Evolutionary conservation across 495 filamentous ascomycete genomes (phyloP).

Genomic region (Podospora bellae-mahoneyi): DNA sequence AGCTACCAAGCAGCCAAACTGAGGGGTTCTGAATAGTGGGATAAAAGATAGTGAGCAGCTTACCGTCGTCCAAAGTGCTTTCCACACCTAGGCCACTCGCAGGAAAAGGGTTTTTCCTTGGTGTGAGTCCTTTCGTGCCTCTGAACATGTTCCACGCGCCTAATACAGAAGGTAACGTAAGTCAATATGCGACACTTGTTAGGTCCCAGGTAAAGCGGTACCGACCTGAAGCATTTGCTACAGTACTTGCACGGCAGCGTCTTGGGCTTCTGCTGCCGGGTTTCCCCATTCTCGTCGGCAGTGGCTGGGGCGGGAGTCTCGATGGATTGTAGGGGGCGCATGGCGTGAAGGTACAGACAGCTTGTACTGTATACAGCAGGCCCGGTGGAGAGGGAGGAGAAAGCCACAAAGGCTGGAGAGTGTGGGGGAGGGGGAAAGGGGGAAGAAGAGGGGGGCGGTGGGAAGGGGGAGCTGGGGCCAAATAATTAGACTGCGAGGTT

Average conservation of each 20-base stretch:
- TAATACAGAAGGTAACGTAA: slow-evolving; percentile 46
- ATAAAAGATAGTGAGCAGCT: slow-evolving; percentile 21
- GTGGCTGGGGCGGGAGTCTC: slow-evolving; percentile 41
- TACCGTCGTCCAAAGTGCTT: slow-evolving; percentile 58
- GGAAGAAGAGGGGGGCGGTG: slow-evolving; percentile 18
- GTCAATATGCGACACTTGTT: slow-evolving; percentile 34
- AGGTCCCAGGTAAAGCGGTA: slow-evolving; percentile 31
- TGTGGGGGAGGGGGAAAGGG: slow-evolving; percentile 15
- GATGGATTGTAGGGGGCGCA: slow-evolving; percentile 50
- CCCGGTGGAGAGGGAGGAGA: slow-evolving; percentile 13
- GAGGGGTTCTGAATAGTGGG: too few relatives aligned
- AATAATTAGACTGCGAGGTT: slow-evolving; percentile 17
- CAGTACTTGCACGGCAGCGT: slow-evolving; percentile 55
- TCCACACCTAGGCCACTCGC: slow-evolving; percentile 50
- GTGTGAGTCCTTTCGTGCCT: slow-evolving; percentile 61
- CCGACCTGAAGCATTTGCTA: slow-evolving; percentile 54
- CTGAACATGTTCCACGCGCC: slow-evolving; percentile 59
- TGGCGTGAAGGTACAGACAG: slow-evolving; percentile 29
- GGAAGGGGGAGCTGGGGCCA: slow-evolving; percentile 17
- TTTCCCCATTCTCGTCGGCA: slow-evolving; percentile 47
- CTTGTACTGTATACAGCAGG: slow-evolving; percentile 28
- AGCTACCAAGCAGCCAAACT: background rate
- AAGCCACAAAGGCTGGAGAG: background rate
- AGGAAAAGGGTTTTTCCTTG: slow-evolving; percentile 58
- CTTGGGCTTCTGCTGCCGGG: slow-evolving; percentile 52